These are phyloP conservation scores for Cryptococcus deneoformans DNA, from an alignment of 1,284 basidiomycete species.

Conservation along the genomic window DNA sequence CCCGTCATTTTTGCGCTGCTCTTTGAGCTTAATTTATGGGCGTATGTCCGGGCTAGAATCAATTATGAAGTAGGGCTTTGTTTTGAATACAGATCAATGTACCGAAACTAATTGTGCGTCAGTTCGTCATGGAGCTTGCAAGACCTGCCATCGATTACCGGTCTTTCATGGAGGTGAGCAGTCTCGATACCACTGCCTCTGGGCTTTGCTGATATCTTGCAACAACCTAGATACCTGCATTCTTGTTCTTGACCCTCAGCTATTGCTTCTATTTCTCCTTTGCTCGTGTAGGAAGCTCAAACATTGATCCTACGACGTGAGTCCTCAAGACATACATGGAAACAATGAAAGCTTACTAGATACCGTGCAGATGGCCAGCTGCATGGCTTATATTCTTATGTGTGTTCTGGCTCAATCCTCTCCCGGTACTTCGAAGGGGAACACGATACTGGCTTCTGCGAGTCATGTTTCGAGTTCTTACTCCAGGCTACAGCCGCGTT, in stretches of 20 bases:
- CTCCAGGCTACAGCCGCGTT: conserved; percentile 69
- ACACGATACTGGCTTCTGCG: conserved; percentile 78
- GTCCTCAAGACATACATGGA: conserved; percentile 4
- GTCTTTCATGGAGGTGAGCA: conserved; percentile 72
- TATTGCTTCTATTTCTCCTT: conserved; percentile 87
- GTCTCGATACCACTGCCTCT: not conserved
- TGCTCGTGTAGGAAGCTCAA: conserved; percentile 57
- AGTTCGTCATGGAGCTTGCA: conserved; percentile 89
- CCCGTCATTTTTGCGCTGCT: conserved; percentile 75
- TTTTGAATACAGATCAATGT: not conserved
- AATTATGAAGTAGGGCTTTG: conserved; percentile 59
- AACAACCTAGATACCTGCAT: conserved; percentile 65
- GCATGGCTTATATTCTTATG: conserved; percentile 71
- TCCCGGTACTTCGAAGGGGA: conserved; percentile 63
- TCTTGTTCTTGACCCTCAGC: conserved; percentile 71
- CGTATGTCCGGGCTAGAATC: conserved; percentile 72
- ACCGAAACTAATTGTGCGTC: too few relatives aligned
- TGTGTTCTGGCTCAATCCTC: conserved; percentile 69
- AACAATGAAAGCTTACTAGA: not conserved
- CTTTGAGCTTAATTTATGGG: conserved; percentile 74
- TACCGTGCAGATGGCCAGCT: conserved; percentile 64
- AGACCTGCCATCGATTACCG: conserved; percentile 71
- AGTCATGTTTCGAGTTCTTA: conserved; percentile 61
- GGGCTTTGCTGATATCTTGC: not conserved
- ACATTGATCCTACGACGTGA: conserved; percentile 54